Conservation (phyloP, 164 flowering plant species). For the Vitis amurensis region DNA sequence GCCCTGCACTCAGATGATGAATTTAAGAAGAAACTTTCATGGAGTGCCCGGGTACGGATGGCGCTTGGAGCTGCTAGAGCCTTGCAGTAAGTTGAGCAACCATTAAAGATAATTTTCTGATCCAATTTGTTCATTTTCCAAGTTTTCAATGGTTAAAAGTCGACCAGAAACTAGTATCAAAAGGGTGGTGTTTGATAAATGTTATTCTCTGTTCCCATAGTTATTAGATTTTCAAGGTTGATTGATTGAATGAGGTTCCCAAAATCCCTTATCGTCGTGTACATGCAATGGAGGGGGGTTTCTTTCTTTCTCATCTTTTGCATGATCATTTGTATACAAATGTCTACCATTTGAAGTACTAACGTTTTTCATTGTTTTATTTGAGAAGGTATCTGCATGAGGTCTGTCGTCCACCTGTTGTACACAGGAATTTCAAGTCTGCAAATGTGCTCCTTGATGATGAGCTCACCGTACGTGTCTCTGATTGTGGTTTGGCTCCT, state of each 20-base stretch:
- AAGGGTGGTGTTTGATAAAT: too few relatives aligned
- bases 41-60: constrained; percentile 78
- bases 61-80: constrained; percentile 98
- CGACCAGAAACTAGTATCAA: too few relatives aligned
- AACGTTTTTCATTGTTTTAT: constrained; percentile 2
- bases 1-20: constrained; percentile 80
- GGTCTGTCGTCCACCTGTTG: constrained; percentile 76
- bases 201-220: too few relatives aligned
- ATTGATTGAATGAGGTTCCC: too few relatives aligned
- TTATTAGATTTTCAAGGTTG: too few relatives aligned
- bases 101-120: not conserved
- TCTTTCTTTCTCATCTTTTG: not conserved
- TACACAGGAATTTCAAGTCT: constrained; percentile 86
- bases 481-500: constrained; percentile 91
- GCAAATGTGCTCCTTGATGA: constrained; percentile 88
- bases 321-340: too few relatives aligned
- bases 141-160: not conserved
- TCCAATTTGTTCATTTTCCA: not conserved
- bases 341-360: not conserved
- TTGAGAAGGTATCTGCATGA: constrained; percentile 84
- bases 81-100: constrained; percentile 62
- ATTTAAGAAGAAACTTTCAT: constrained; percentile 55
- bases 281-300: not conserved
- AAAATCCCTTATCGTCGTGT: too few relatives aligned
- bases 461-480: constrained; percentile 64